Evolutionary conservation across 1,139 yeast species (phyloP).

Genomic region (Kurtzmaniella natalensis): DNA sequence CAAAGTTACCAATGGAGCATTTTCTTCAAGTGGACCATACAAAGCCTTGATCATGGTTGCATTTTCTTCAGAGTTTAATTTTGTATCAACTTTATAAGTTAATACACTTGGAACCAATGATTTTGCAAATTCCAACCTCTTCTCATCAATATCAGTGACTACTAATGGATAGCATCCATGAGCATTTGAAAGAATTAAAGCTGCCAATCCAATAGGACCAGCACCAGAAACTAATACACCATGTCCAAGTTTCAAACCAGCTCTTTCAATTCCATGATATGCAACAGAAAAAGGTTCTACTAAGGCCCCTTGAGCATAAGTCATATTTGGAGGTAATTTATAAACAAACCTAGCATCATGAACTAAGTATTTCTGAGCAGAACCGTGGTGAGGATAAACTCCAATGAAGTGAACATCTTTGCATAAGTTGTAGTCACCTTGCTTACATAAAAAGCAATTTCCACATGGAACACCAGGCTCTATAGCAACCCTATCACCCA

Average conservation of each 20-base stretch:
- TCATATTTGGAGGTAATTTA: constrained; percentile 20
- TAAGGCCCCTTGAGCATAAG: constrained; percentile 23
- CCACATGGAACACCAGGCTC: constrained; percentile 27
- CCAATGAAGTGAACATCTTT: constrained; percentile 19
- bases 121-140: constrained; percentile 22
- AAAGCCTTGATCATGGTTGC: constrained; percentile 23
- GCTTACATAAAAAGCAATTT: constrained; percentile 24
- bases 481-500: constrained; percentile 25
- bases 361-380: constrained; percentile 21
- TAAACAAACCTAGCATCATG: constrained; percentile 16
- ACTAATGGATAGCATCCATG: constrained; percentile 22
- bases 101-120: constrained; percentile 22
- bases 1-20: constrained; percentile 18
- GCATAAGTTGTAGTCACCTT: constrained; percentile 24
- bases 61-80: constrained; percentile 17
- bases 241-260: constrained; percentile 19
- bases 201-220: constrained; percentile 26
- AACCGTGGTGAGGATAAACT: constrained; percentile 22
- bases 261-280: constrained; percentile 21
- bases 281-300: constrained; percentile 25
- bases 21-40: constrained; percentile 21
- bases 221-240: constrained; percentile 21
- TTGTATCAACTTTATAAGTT: constrained; percentile 21
- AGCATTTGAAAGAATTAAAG: constrained; percentile 20
- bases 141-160: constrained; percentile 20